Evolutionary conservation across 225 moss, liverwort and hornwort genomes (phyloP), one percentile per base, ranked within the genome.

Genomic region (Bryum argenteum): DNA sequence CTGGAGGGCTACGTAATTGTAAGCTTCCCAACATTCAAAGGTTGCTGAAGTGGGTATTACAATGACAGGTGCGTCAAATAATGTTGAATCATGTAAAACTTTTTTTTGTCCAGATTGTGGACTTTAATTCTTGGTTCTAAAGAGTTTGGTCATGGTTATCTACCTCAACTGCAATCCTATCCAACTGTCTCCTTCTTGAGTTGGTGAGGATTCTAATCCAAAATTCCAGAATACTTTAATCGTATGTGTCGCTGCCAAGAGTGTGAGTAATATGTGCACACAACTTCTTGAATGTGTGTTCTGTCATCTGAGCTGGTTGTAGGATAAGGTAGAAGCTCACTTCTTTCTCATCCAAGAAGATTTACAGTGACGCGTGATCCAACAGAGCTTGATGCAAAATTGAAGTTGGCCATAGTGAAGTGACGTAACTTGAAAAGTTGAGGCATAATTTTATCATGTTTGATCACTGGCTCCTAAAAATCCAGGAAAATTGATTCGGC

Each of bases 241-340:
- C 11, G 19, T 0, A 5, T 68, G 21, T 5, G 12, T 6, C 1
- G 0, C 1, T 55, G 38, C 68, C 26, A 63, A 57, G 50, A 63
- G 63, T 79, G 63, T 63, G 28, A 61, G 55, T 56, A n/a, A 15
- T 54, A 16, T 55, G 5, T 37, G 5, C 7, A 16, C n/a, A 38
- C 38, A 23, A 11, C 47, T 47, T 73, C 22, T 47, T 54, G 33
- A 19, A 62, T n/a, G n/a, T 37, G 54, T 54, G n/a, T 33, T 21
- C 12, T 60, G 8, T 60, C 33, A 18, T n/a, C 8, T 18, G 18
- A 58, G 24, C 1, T 58, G n/a, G 24, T 50, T 5, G 15, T 16
- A n/a, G 3, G 10, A 54, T 22, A 61, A 40, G 40, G 1, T 37
- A 28, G 5, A 54, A 20, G 21, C 48, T 14, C 23, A 43, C 22